These are phyloP conservation scores for Vachellia pachyceras DNA, from an alignment of 306 rosid genomes.

Conservation along the genomic window DNA sequence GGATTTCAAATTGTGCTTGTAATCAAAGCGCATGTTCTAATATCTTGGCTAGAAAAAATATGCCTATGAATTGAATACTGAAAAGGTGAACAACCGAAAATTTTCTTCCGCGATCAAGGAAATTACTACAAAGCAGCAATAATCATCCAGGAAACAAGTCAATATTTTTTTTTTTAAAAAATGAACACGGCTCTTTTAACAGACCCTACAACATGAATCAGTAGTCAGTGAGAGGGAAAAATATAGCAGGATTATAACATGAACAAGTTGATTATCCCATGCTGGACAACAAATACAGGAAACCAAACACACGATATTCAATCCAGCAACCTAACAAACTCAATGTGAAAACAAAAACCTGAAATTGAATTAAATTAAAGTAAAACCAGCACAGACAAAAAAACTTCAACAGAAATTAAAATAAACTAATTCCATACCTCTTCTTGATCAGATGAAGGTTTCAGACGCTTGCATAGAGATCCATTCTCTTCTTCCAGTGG, in stretches of 20 bases:
- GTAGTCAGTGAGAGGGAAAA: not conserved
- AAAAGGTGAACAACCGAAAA: not conserved
- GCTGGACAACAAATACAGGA: not conserved
- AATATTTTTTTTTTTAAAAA: not conserved
- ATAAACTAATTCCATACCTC: conserved; percentile 50
- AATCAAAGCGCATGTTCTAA: conserved; percentile 6
- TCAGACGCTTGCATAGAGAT: conserved; percentile 68
- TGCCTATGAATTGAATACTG: not conserved
- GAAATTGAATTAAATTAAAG: not conserved
- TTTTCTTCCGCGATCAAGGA: not conserved
- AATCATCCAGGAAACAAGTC: not conserved
- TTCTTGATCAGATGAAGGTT: conserved; percentile 47
- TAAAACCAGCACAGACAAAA: not conserved
- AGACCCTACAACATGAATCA: conserved; percentile 17
- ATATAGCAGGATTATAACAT: not conserved
- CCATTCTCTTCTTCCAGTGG: conserved; percentile 64
- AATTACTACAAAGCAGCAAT: not conserved
- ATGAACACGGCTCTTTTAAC: not conserved
- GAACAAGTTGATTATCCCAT: conserved; percentile 16
- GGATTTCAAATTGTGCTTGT: not conserved
- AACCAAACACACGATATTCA: not conserved
- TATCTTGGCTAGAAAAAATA: not conserved
- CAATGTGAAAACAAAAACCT: not conserved
- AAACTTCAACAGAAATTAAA: not conserved
- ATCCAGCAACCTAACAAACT: conserved; percentile 18